Conservation (phyloP, 768 basidiomycete species). For the Hypsizygus marmoreus region DNA sequence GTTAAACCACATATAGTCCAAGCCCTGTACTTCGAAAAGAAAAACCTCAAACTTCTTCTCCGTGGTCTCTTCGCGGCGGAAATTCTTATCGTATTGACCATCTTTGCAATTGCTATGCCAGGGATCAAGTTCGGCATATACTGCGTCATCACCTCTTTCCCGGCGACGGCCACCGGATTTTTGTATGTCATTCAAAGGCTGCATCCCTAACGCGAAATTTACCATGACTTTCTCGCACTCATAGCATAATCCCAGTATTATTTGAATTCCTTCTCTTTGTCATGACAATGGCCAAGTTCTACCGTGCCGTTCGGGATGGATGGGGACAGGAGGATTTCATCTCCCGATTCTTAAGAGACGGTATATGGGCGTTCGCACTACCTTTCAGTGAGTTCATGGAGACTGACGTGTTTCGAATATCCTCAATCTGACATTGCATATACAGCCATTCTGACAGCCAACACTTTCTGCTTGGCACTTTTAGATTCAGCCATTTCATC, state of each 20-base stretch:
- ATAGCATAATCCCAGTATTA: conserved; percentile 18
- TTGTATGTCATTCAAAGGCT: conserved; percentile 16
- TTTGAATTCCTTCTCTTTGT: conserved; percentile 25
- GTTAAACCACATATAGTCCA: conserved; percentile 14
- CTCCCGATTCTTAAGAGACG: conserved; percentile 25
- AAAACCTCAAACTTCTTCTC: conserved; percentile 14
- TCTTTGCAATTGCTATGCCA: conserved; percentile 13
- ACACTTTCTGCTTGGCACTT: conserved; percentile 17
- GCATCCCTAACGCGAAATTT: not conserved
- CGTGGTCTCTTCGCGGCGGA: conserved; percentile 15
- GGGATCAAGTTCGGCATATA: conserved; percentile 17
- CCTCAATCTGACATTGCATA: not conserved
- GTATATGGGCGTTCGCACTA: conserved; percentile 26
- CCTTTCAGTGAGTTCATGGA: conserved; percentile 23
- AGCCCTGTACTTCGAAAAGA: conserved; percentile 20
- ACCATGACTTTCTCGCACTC: not conserved
- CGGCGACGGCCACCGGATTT: conserved; percentile 13
- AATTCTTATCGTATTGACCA: conserved; percentile 13
- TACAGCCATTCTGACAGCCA: conserved; percentile 18
- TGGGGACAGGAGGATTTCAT: conserved; percentile 24
- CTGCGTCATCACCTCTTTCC: conserved; percentile 21
- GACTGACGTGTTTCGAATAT: no score
- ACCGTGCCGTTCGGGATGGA: conserved; percentile 21
- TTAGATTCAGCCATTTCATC: conserved; percentile 18
- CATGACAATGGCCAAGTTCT: conserved; percentile 27